Conservation (phyloP, 495 filamentous ascomycete genomes). For the Talaromyces adpressus region DNA sequence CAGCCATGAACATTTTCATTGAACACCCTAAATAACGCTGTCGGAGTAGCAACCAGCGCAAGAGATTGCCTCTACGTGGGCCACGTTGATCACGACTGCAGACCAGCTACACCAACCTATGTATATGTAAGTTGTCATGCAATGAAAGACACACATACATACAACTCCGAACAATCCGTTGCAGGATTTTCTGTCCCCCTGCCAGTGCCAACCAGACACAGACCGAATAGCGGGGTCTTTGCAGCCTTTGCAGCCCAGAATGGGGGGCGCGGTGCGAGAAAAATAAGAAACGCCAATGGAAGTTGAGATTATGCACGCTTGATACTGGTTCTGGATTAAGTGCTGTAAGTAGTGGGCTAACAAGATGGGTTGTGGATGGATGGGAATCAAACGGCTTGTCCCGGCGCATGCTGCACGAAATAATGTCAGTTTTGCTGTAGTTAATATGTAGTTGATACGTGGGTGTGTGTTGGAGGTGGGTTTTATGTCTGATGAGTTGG, state of each 20-base stretch:
- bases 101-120: background rate
- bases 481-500: background rate
- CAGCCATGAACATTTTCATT: background rate
- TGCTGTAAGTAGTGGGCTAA: background rate
- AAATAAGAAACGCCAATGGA: constrained; percentile 1
- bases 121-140: background rate
- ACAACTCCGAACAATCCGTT: background rate
- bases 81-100: constrained; percentile 5
- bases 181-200: background rate
- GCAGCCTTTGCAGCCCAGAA: background rate
- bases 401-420: constrained; percentile 8
- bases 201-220: background rate
- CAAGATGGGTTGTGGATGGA: background rate
- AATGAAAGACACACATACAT: too few species aligned
- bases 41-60: background rate
- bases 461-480: background rate
- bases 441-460: background rate
- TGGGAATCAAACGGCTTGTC: constrained; percentile 3
- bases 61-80: background rate
- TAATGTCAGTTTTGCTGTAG: background rate
- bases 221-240: background rate
- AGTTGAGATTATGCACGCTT: constrained; percentile 2
- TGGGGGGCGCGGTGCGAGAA: background rate
- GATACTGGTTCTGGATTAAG: constrained; percentile 3
- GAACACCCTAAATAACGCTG: background rate